Percentiles rank a stretch among this genome's conserved stretches.
phyloP scores from a whole-genome alignment of 2,329 filamentous ascomycete genomes.

The Chaetomium sp. region DNA sequence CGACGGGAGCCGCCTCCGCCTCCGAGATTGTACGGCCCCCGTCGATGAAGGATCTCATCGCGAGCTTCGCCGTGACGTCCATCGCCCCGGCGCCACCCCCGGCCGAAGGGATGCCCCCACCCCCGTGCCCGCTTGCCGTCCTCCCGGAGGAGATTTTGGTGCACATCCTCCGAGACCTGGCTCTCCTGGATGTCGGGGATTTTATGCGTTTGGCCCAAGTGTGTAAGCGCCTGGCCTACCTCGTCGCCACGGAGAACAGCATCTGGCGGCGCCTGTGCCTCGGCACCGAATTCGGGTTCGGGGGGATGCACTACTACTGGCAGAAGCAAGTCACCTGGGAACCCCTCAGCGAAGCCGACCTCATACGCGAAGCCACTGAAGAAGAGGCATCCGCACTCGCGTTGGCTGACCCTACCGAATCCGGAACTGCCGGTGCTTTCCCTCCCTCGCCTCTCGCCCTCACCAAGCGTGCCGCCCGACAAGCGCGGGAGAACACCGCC shows the following conservation, averaged over 20 bases:
- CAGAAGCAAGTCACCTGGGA: slow-evolving; percentile 62
- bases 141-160: slow-evolving; percentile 84
- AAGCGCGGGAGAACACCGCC: slow-evolving; percentile 38
- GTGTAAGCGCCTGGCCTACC: slow-evolving; percentile 83
- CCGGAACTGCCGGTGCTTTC: not conserved
- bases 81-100: slow-evolving; percentile 69
- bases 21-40: slow-evolving; percentile 55
- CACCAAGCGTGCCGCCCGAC: slow-evolving; percentile 41
- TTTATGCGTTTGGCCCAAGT: slow-evolving; percentile 77
- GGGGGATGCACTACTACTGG: slow-evolving; percentile 80
- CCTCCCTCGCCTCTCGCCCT: slow-evolving; percentile 41
- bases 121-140: slow-evolving; percentile 75
- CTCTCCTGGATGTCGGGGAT: slow-evolving; percentile 71
- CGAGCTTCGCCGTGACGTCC: slow-evolving; percentile 69
- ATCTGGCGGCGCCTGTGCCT: slow-evolving; percentile 82
- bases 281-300: slow-evolving; percentile 74
- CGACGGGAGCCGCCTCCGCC: slow-evolving; percentile 50
- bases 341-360: slow-evolving; percentile 45
- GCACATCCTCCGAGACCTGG: slow-evolving; percentile 74
- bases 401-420: not conserved
- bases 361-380: slow-evolving; percentile 33
- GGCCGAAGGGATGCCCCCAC: slow-evolving; percentile 70
- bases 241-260: slow-evolving; percentile 79
- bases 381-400: slow-evolving; percentile 33
- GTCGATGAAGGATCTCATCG: slow-evolving; percentile 69